Evolutionary conservation across 2,329 filamentous ascomycete species (phyloP), one percentile per base, ranked within the genome.

Genomic region (Paraconiothyrium sp.): DNA sequence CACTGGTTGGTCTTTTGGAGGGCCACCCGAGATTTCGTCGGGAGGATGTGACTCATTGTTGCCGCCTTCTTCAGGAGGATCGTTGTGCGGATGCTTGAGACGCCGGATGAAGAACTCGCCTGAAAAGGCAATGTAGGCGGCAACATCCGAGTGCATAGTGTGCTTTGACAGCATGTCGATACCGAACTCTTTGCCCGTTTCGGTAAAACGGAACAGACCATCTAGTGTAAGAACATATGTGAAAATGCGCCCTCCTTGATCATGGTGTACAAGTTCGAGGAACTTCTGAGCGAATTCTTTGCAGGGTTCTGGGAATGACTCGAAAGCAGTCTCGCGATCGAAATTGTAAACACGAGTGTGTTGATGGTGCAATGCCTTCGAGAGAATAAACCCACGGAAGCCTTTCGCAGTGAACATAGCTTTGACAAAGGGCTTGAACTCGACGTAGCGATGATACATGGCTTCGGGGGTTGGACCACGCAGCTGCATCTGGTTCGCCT

Each of bases 61-160:
- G 22, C 72, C 72, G 46, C 68, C 73, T 39, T 74, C 69, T 22
- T 79, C 77, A 3, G 76, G 72, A 6, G 75, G 72, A 7, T 79
- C 74, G 5, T 77, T 78, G 56, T 79, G 75, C 3, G 77, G 78
- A 68, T 87, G 83, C 64, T 83, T 85, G 30, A 92, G 83, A 2
- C 91, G 86, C 14, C 93, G 88, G 64, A 98, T 86, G 76, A 97
- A 95, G 78, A 98, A 98, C 75, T 98, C 94, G 46, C 94, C 94
- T 0, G 92, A 93, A 75, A 90, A 97, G 24, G 94, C 94, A 66
- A 97, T 92, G 76, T 97, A 97, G 2, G 92, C 91, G 39, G 89
- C 91, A 1, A 97, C 94, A 77, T 97, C 90, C 67, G 92, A 94
- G 81, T 98, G 94, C 93, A 98, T 97, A 44, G 93, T 97, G 78